phyloP scores from a whole-genome alignment of 179 eudicot species.

The Carnegiea gigantea region DNA sequence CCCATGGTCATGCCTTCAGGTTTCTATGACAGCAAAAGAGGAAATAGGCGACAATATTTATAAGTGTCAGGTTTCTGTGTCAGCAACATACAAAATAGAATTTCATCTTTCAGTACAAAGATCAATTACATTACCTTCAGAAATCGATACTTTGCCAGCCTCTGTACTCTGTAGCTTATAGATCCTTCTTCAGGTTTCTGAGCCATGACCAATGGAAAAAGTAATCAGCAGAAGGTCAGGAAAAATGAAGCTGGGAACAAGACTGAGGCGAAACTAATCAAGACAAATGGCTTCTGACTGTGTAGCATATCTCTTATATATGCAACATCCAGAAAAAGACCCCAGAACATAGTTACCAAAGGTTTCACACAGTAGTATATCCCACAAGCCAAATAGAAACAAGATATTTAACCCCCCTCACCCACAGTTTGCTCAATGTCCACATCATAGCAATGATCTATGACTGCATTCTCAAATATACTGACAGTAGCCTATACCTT shows the following conservation, averaged over 20 bases:
- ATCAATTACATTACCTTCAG: slow-evolving; percentile 56
- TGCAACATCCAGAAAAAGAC: background rate
- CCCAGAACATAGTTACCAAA: background rate
- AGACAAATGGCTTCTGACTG: background rate
- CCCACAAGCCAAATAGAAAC: slow-evolving; percentile 3
- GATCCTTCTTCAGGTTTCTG: slow-evolving; percentile 99
- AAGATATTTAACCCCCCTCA: background rate
- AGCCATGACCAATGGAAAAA: slow-evolving; percentile 18
- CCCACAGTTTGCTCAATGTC: background rate
- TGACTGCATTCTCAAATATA: background rate
- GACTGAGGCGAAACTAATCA: background rate
- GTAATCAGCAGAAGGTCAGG: slow-evolving; percentile 5
- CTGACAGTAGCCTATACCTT: slow-evolving; percentile 41
- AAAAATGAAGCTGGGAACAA: background rate
- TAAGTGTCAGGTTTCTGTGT: background rate
- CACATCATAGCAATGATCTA: background rate
- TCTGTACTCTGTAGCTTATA: slow-evolving; percentile 87
- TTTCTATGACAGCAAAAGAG: background rate
- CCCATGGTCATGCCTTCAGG: too few relatives aligned
- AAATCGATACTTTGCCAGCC: slow-evolving; percentile 95
- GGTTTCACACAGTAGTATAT: background rate
- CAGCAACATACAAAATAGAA: background rate
- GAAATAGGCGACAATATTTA: background rate
- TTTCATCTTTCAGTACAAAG: background rate
- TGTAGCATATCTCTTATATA: background rate